Evolutionary conservation across 2,329 filamentous ascomycete genomes (phyloP), one percentile per base, ranked within the genome.

Genomic region (Ophiocordyceps robertsii): DNA sequence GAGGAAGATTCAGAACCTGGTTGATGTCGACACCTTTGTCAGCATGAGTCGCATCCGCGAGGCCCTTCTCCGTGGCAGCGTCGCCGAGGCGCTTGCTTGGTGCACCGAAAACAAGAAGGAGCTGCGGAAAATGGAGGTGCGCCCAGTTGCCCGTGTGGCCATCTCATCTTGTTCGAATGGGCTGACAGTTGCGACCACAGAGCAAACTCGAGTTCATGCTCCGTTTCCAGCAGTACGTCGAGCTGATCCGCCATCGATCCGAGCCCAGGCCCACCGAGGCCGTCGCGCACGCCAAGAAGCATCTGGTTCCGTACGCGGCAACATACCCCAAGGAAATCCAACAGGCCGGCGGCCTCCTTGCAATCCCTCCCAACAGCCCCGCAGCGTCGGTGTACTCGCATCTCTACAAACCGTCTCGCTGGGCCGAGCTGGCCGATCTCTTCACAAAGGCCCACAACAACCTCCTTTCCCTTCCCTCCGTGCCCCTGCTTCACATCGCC

Each of bases 71-170:
- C 70, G 72, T 33, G 79, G 81, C 29, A 84, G 79, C 51, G 83
- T 90, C 5, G 71, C 72, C 31, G 84, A 93, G 53, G 89, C 88
- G 19, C 63, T 98, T 43, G 75, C 78, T 12, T 98, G 92, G 92
- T 95, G 92, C 59, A 77, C 72, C 14, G 90, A 96, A 55, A 95
- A 95, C 62, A 92, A 93, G 62, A 89, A 90, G 54, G 84, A 89
- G 48, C 66, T 98, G 46, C 84, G 88, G 56, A 94, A 92, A 69
- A 82, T 85, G 63, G 82, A 85, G 60, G 84, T 85, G 60, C 47
- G 76, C n/a, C 10, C 33, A 4, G 31, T 16, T 2, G 3, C 3
- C 31, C n/a, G n/a, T 10, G 6, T 36, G 16, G n/a, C 14, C 10
- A 3, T 16, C 33, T 16, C 6, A 16, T 16, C 14, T 6, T 27